Base-by-base conservation (phyloP, 108 stramenopile species). In the Pelagomonas calceolata region DNA sequence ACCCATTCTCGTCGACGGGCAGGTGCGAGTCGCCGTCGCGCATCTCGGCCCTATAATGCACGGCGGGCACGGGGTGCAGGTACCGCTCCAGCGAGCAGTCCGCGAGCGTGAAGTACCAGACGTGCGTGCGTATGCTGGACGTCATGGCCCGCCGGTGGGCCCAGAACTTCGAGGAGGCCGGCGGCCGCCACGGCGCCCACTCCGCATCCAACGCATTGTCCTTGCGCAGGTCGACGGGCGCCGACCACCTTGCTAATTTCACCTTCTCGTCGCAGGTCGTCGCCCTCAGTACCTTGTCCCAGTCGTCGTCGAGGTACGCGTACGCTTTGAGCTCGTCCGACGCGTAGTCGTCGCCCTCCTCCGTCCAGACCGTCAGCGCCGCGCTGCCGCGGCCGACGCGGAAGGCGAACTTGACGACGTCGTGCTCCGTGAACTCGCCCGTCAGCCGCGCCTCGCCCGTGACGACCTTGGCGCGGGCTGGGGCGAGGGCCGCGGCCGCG, bases 51-150 rank as follows among this genome's bases (percentile, higher is more conserved):
- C 16, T 45, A 10, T 45, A 16, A 45, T 16, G 16, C 44, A 45
- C 44, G n/a, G n/a, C n/a, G n/a, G n/a, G 44, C 16, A 45, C 76
- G 70, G 89, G 88, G 39, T 85, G 86, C 67, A 82, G 70, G 71
- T 79, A 81, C 39, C 69, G 69, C 67, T 91, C 91, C 74, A 91
- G 75, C 9, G 78, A 82, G 65, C 91, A 91, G 68, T 91, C 91
- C 39, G 87, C 86, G 17, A 91, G 76, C 37, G 81, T 79, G 67
- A 89, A 80, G 73, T 91, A 91, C 68, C 68, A 91, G 73, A 88
- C 88, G 63, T 82, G 67, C 14, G 67, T 64, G 36, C 75, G 77
- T 70, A 12, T 34, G 66, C 65, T 78, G 68, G 21, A 36, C 15
- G 43, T 70, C 39, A 33, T 37, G 65, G 32, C 63, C 32, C 44